A percentile compares a stretch with the other conserved stretches of the same genome.
phyloP scores from a whole-genome alignment of 2,329 filamentous ascomycete genomes.

The Microsporum ferrugineum region DNA sequence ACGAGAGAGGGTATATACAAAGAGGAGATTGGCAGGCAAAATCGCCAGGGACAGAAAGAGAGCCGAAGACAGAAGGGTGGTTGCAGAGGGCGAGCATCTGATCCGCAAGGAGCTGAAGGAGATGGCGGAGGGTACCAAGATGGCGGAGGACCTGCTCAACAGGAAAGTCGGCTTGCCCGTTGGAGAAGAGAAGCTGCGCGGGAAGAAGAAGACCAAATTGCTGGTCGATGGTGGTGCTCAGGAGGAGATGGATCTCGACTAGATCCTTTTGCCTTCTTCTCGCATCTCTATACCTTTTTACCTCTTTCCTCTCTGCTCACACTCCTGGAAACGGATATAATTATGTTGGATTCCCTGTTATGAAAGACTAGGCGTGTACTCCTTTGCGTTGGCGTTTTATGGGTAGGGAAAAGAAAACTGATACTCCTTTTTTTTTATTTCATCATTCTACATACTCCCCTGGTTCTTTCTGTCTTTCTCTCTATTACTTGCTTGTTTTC shows the following conservation, averaged over 20 bases:
- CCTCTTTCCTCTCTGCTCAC: background rate
- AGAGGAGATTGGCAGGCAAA: constrained; percentile 84
- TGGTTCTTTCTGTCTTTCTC: background rate
- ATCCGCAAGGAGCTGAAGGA: constrained; percentile 58
- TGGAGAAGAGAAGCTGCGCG: constrained; percentile 32
- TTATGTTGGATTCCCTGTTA: background rate
- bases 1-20: constrained; percentile 87
- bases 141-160: constrained; percentile 25
- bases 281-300: background rate
- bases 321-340: background rate
- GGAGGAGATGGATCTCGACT: constrained; percentile 40
- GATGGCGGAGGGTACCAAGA: constrained; percentile 39
- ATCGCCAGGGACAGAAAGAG: constrained; percentile 59
- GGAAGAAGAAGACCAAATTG: constrained; percentile 35
- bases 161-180: constrained; percentile 29
- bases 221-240: constrained; percentile 36
- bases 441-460: background rate
- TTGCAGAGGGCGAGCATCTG: constrained; percentile 84
- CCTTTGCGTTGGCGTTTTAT: background rate
- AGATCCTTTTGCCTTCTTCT: background rate
- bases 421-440: background rate
- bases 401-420: background rate
- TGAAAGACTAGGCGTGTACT: background rate
- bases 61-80: constrained; percentile 71
- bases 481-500: background rate